A percentile compares a stretch with the other conserved stretches of the same genome.
These are phyloP conservation scores for Geotrichum aggregatum DNA, from an alignment of 1,139 yeast species.

Conservation along the genomic window DNA sequence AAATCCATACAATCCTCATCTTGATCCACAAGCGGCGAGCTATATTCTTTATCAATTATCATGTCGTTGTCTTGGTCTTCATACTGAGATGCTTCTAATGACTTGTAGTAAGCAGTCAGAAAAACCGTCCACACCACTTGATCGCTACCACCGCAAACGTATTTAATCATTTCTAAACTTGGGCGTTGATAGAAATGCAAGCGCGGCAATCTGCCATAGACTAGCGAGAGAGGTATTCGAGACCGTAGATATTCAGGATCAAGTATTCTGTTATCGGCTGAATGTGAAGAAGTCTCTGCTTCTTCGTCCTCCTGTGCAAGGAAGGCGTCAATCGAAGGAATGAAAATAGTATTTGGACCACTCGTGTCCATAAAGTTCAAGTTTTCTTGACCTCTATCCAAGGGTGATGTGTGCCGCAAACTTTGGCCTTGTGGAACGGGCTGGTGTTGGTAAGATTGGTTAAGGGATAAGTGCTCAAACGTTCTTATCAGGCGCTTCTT, in stretches of 20 bases:
- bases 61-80: not conserved
- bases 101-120: not conserved
- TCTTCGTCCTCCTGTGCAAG: conserved; percentile 8
- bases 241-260: too few species aligned
- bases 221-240: not conserved
- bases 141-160: conserved; percentile 6
- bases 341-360: conserved; percentile 27
- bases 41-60: not conserved
- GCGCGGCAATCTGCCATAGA: conserved; percentile 1
- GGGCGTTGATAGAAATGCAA: conserved; percentile 15
- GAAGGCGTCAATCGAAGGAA: conserved; percentile 30
- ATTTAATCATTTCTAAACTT: conserved; percentile 5
- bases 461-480: conserved; percentile 18
- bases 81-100: too few species aligned
- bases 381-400: too few species aligned
- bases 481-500: conserved; percentile 17
- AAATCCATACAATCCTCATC: not conserved
- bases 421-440: too few species aligned
- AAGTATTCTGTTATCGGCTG: too few species aligned
- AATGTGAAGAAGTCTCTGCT: too few species aligned
- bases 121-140: conserved; percentile 11
- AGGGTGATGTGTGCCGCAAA: too few species aligned
- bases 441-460: not conserved
- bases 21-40: not conserved
- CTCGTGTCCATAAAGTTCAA: conserved; percentile 17